A percentile compares a stretch with the other conserved stretches of the same genome.
These are phyloP conservation scores for Neolentinus lepideus DNA, from an alignment of 1,284 basidiomycete species.

Conservation along the genomic window DNA sequence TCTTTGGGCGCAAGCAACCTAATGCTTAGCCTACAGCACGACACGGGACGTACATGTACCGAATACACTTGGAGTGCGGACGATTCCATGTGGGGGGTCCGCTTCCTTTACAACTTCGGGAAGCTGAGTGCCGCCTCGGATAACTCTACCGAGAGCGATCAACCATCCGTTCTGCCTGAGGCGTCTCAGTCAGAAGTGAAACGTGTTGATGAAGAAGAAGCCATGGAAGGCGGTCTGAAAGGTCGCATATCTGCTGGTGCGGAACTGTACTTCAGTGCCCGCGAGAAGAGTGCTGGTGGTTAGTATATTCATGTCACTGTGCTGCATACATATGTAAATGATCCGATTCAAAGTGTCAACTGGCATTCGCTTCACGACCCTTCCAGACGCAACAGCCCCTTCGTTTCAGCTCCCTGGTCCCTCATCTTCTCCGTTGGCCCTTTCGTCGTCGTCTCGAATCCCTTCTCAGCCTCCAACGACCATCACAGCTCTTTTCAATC, in stretches of 20 bases:
- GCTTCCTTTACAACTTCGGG: constrained; percentile 93
- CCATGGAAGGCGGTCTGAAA: constrained; percentile 82
- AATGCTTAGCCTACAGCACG: constrained; percentile 86
- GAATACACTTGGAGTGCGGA: constrained; percentile 95
- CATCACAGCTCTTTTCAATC: constrained; percentile 92
- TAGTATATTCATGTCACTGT: constrained; percentile 20
- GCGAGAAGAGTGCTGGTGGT: constrained; percentile 91
- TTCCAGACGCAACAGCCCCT: constrained; percentile 70
- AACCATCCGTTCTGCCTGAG: constrained; percentile 15
- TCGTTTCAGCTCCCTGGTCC: constrained; percentile 44
- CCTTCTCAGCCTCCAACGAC: constrained; percentile 82
- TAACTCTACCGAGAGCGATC: constrained; percentile 25
- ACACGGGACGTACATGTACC: constrained; percentile 87
- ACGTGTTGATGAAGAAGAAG: constrained; percentile 85
- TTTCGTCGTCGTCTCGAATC: constrained; percentile 19
- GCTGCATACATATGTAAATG: constrained; percentile 2
- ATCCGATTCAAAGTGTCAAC: constrained; percentile 65
- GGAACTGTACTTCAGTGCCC: constrained; percentile 90
- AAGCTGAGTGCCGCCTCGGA: constrained; percentile 31
- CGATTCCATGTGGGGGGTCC: constrained; percentile 87
- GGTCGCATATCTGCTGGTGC: constrained; percentile 90
- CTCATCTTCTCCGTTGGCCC: constrained; percentile 23
- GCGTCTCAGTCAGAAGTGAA: constrained; percentile 34
- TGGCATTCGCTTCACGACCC: constrained; percentile 86
- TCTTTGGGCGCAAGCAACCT: constrained; percentile 62